Evolutionary conservation across 2,329 filamentous ascomycete genomes (phyloP), one percentile per base, ranked within the genome.

Genomic region (Byssothecium circinans): DNA sequence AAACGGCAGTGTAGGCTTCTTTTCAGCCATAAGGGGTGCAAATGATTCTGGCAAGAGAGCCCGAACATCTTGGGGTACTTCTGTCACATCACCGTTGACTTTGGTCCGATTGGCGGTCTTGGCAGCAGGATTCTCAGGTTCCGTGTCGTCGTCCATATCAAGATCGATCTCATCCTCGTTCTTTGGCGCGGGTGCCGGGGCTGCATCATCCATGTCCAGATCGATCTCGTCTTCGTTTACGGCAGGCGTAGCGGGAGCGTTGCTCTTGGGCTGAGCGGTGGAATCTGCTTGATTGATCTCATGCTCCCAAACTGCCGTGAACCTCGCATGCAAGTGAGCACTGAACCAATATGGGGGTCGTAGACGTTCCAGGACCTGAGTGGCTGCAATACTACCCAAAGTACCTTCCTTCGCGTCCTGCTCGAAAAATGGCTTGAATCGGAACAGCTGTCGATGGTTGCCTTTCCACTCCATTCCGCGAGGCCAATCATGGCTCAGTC

Each of bases 401-500:
- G 78, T 84, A 0, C 90, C 90, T 30, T 85, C 82, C 39, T 77
- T 75, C 1, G 90, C 91, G 68, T 99, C 94, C 41, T 81, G 73
- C 55, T 83, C 79, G 55, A 97, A 94, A 60, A 84, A 78, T 0
- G 79, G 80, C 74, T 97, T 97, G 66, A 78, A 81, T 23, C 74
- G 76, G 67, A 91, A 95, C 1, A 99, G 74, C 34, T 75, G 74
- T 39, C 79, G 73, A 38, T 80, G 74, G 64, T 97, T 80, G 4
- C 94, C 94, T 54, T 84, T 81, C 66, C 82, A 84, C 72, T 96
- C 94, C 44, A 97, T 83, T 0, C 81, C 85, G 41, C 86, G 83
- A 0, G 94, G 94, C 94, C 94, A 99, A 74, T 99, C 94, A 66
- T 99, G 94, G 59, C 91, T 96, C 43, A 99, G 73, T 2, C 91